phyloP scores from a whole-genome alignment of 176 grass and related monocot genomes.

The Puccinellia tenuiflora region DNA sequence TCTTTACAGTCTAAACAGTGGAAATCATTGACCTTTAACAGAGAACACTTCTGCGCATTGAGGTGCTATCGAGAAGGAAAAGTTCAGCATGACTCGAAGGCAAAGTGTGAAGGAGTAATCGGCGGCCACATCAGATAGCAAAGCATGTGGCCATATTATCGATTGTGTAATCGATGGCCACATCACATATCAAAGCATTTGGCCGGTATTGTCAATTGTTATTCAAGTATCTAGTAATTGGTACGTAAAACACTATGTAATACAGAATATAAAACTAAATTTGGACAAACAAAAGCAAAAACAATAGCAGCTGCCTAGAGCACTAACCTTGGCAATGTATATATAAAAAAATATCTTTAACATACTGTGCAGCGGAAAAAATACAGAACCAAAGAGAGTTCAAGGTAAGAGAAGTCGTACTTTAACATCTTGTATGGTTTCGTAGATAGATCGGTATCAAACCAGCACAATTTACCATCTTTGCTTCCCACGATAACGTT shows the following conservation, averaged over 20 bases:
- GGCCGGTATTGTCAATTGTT: background rate
- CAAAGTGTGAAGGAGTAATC: background rate
- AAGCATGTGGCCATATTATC: background rate
- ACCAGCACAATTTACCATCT: conserved; percentile 98
- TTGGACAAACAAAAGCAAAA: background rate
- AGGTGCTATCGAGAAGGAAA: background rate
- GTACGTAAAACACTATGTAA: background rate
- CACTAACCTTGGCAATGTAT: background rate
- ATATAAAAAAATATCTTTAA: background rate
- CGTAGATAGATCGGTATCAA: conserved; percentile 86
- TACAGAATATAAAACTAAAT: background rate
- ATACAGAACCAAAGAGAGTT: background rate
- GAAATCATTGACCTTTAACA: background rate
- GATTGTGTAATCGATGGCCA: background rate
- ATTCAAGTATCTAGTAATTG: background rate
- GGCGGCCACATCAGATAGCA: background rate
- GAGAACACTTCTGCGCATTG: background rate
- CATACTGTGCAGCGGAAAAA: background rate
- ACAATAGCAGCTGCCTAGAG: background rate
- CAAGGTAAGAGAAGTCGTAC: conserved; percentile 39
- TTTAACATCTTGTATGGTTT: conserved; percentile 78
- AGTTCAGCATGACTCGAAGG: background rate
- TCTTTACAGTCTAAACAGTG: background rate
- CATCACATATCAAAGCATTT: background rate
- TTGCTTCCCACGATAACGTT: conserved; percentile 95